These are phyloP conservation scores for Ogataea polymorpha DNA, from an alignment of 805 yeast genomes.

Conservation along the genomic window DNA sequence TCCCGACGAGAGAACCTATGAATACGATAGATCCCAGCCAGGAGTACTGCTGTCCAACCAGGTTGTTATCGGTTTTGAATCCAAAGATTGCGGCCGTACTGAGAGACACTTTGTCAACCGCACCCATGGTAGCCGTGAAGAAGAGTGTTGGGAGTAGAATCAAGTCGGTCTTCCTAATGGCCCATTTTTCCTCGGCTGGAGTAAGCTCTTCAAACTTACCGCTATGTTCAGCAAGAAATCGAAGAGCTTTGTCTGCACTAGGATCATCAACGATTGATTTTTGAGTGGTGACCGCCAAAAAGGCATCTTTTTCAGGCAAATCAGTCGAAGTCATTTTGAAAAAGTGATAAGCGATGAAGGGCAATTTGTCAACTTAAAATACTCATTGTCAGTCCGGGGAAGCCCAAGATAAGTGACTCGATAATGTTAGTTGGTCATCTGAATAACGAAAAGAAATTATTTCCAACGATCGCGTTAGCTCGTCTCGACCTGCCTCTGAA, in stretches of 20 bases:
- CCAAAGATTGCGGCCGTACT: slow-evolving; percentile 41
- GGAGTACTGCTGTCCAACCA: slow-evolving; percentile 42
- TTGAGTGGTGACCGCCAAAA: background rate
- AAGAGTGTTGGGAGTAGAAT: slow-evolving; percentile 21
- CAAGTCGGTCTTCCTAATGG: slow-evolving; percentile 17
- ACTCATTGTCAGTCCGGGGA: background rate
- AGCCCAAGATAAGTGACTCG: background rate
- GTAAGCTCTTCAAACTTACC: slow-evolving; percentile 24
- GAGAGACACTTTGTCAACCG: slow-evolving; percentile 21
- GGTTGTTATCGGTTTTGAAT: slow-evolving; percentile 41
- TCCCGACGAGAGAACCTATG: slow-evolving; percentile 46
- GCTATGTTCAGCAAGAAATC: slow-evolving; percentile 6
- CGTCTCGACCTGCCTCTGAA: slow-evolving; percentile 7
- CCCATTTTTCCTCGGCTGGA: slow-evolving; percentile 12
- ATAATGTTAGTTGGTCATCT: slow-evolving; percentile 1
- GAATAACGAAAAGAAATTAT: background rate
- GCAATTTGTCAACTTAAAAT: background rate
- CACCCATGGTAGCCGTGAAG: slow-evolving; percentile 21
- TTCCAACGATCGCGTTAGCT: background rate
- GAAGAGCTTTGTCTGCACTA: slow-evolving; percentile 8
- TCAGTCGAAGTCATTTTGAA: slow-evolving; percentile 1
- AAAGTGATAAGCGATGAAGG: background rate
- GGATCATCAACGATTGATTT: background rate
- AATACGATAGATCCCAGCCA: slow-evolving; percentile 54
- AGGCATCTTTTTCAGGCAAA: slow-evolving; percentile 1